These are phyloP conservation scores for Rhodotorula glutinis DNA, from an alignment of 1,284 basidiomycete genomes.

Conservation along the genomic window DNA sequence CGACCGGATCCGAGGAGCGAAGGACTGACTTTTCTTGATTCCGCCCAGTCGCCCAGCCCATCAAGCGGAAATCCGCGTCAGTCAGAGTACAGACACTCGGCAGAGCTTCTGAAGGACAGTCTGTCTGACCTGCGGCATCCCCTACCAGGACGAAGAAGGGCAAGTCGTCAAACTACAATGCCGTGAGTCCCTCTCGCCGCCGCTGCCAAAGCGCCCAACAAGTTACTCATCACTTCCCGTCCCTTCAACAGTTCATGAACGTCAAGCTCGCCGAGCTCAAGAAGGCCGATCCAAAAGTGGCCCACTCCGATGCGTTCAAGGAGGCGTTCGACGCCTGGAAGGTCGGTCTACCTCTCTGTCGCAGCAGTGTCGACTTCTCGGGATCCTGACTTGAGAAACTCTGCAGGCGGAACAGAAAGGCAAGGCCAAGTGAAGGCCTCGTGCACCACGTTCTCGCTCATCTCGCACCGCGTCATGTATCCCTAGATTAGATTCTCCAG, in stretches of 20 bases:
- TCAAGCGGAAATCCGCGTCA: conserved; percentile 8
- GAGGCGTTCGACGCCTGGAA: conserved; percentile 26
- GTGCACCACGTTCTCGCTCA: too few relatives aligned
- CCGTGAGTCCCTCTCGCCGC: conserved; percentile 4
- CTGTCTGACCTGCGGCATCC: too few relatives aligned
- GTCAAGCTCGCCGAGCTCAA: conserved; percentile 24
- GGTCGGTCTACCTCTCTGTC: conserved; percentile 1
- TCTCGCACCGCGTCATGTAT: too few relatives aligned
- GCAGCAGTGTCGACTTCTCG: background rate
- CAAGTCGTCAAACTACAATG: conserved; percentile 26
- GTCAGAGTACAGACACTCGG: background rate
- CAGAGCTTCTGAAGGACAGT: too few relatives aligned
- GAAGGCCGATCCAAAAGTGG: conserved; percentile 17
- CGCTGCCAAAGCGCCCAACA: rapidly evolving
- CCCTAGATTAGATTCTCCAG: background rate
- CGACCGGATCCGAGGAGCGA: too few relatives aligned
- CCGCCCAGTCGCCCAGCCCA: background rate
- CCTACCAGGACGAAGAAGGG: conserved; percentile 18
- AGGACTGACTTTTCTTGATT: background rate
- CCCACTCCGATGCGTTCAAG: conserved; percentile 21
- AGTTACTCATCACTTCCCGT: background rate
- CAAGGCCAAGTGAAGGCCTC: background rate
- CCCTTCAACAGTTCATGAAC: conserved; percentile 24
- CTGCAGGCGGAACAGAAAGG: conserved; percentile 8
- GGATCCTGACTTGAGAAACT: too few relatives aligned